Conservation (phyloP, 2,329 filamentous ascomycete genomes). For the Colletotrichum eremochloae region DNA sequence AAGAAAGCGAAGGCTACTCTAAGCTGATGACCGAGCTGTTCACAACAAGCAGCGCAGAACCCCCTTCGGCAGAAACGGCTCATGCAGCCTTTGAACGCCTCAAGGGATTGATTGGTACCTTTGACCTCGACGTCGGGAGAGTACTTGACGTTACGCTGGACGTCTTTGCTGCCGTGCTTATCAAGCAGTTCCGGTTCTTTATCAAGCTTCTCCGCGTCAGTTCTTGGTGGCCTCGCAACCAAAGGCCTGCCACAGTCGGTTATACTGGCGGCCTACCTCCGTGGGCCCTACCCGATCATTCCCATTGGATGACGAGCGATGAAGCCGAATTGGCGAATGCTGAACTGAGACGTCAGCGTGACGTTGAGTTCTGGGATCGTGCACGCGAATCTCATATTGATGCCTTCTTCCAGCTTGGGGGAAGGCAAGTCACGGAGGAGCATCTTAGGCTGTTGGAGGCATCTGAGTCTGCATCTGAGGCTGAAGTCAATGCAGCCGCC, state of each 20-base stretch:
- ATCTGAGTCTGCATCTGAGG: conserved; percentile 56
- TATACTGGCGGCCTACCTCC: conserved; percentile 78
- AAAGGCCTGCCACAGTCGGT: conserved; percentile 54
- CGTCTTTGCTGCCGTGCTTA: conserved; percentile 91
- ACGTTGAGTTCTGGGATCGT: conserved; percentile 83
- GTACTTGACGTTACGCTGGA: conserved; percentile 95
- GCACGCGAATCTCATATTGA: conserved; percentile 82
- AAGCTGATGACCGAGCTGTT: conserved; percentile 97
- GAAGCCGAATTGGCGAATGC: conserved; percentile 75
- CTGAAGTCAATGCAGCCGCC: conserved; percentile 68
- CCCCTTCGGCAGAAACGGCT: conserved; percentile 80
- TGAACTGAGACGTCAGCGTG: conserved; percentile 72
- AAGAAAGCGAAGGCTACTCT: conserved; percentile 96
- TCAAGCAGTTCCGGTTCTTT: conserved; percentile 94
- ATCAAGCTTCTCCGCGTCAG: conserved; percentile 91
- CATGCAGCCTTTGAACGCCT: conserved; percentile 91
- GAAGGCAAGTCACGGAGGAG: conserved; percentile 73
- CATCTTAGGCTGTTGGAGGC: conserved; percentile 64
- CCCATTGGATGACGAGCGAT: conserved; percentile 73
- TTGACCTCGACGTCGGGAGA: conserved; percentile 95
- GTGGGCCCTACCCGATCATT: conserved; percentile 84
- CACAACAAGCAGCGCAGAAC: conserved; percentile 82
- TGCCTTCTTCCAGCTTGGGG: conserved; percentile 91
- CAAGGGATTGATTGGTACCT: conserved; percentile 95
- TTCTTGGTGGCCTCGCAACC: conserved; percentile 93